phyloP scores from a whole-genome alignment of 192 early-diverging fungal species.

The Allomyces javanicus region DNA sequence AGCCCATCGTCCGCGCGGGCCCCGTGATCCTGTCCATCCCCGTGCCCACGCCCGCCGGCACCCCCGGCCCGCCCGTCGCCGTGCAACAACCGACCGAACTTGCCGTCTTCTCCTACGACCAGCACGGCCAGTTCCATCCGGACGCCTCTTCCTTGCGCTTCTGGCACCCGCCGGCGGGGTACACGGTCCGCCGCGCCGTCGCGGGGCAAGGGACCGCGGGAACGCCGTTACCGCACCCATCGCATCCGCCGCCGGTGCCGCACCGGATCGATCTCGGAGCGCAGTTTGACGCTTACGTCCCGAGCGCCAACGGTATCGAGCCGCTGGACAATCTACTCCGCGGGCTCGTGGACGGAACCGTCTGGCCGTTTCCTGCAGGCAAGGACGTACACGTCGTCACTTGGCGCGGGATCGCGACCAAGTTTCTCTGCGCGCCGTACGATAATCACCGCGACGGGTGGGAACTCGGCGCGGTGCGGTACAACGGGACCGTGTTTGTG shows the following conservation, averaged over 20 bases:
- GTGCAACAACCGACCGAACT: background rate
- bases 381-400: background rate
- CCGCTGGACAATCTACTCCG: background rate
- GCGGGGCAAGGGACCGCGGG: no score
- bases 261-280: no score
- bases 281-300: no score
- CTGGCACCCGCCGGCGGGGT: background rate
- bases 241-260: no score
- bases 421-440: background rate
- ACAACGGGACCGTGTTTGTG: constrained; percentile 44
- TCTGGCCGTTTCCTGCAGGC: background rate
- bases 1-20: no score
- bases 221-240: no score
- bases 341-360: background rate
- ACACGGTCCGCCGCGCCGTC: no score
- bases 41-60: no score
- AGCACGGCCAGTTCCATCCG: background rate
- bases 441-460: background rate
- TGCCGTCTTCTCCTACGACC: background rate
- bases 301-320: background rate
- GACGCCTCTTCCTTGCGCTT: background rate
- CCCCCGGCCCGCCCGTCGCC: no score
- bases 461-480: background rate
- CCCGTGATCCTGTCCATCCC: no score
- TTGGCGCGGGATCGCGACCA: background rate